Base-by-base conservation (phyloP, 176 grass and related monocot species). In the Canna indica region DNA sequence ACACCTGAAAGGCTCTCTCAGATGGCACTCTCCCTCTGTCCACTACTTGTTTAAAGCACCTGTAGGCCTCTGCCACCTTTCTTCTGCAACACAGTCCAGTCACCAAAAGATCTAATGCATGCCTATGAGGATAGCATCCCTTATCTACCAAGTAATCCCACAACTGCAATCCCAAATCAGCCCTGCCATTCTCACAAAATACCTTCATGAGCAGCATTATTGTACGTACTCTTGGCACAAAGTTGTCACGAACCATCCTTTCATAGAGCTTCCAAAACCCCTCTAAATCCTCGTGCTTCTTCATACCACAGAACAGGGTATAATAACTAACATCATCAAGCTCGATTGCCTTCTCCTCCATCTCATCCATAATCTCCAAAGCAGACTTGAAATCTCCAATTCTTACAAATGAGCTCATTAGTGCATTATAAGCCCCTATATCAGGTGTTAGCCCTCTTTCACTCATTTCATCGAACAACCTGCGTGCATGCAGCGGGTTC, bases 181-280 rank as follows among this genome's bases (percentile, higher is more conserved):
- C 76, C 14, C 83, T 73, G 7, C 74, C 64, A 75, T 87, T 91
- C 83, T 89, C 77, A 0, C 92, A 96, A 28, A 91, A 96, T 60
- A 81, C 69, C 44, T 91, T 91, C 88, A 96, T 89, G 71, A 96
- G 79, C 79, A 96, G 20, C 85, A 96, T 89, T 27, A 85, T 82
- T 1, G 83, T 96, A 38, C 92, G 85, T 18, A 81, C 86, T 69
- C 79, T 85, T 12, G 92, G 92, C 76, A 91, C 47, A 36, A 86
- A 89, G 46, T 84, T 73, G 20, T 67, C 83, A 20, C 71, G 15
- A 41, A 87, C 52, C 83, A 96, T 89, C 73, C 90, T 91, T 33
- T 73, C 39, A 34, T 85, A 91, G 18, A 89, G 64, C 48, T 86
- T 87, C 92, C 76, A 96, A 69, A 96, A 91, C 46, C 81, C 88